These are phyloP conservation scores for Lycium barbarum DNA, from an alignment of 257 asterid species.

Conservation along the genomic window DNA sequence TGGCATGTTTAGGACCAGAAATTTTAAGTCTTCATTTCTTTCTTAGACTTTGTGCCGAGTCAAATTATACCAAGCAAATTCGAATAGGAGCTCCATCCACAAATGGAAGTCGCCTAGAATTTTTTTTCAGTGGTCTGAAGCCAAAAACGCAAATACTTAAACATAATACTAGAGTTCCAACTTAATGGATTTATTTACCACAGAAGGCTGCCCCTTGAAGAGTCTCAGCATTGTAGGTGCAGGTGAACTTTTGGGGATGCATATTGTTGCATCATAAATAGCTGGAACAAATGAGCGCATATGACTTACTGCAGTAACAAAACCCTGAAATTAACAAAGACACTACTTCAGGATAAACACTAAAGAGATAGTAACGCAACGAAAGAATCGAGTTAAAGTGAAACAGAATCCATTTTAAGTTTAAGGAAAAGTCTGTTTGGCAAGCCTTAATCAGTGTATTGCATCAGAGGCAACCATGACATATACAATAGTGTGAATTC, in stretches of 20 bases:
- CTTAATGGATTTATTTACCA: constrained; percentile 57
- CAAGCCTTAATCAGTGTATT: background rate
- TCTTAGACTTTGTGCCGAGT: background rate
- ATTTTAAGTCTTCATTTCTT: background rate
- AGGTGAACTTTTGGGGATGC: constrained; percentile 83
- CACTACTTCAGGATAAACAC: constrained; percentile 13
- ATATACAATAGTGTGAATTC: background rate
- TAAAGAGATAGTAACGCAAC: background rate
- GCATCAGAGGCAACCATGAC: constrained; percentile 23
- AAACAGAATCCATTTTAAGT: background rate
- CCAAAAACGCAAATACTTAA: background rate
- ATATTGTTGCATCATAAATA: constrained; percentile 84
- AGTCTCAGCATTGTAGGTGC: constrained; percentile 92
- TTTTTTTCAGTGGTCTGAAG: background rate
- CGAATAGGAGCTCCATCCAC: background rate
- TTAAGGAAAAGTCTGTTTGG: background rate
- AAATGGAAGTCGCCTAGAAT: background rate
- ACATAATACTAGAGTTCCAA: background rate
- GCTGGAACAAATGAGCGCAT: constrained; percentile 96
- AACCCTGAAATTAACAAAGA: constrained; percentile 68
- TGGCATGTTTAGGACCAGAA: background rate
- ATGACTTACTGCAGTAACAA: constrained; percentile 86
- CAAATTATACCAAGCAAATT: background rate
- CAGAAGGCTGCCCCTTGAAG: constrained; percentile 85
- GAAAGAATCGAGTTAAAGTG: background rate